phyloP scores from a whole-genome alignment of 768 basidiomycete genomes.

The Russula compacta region DNA sequence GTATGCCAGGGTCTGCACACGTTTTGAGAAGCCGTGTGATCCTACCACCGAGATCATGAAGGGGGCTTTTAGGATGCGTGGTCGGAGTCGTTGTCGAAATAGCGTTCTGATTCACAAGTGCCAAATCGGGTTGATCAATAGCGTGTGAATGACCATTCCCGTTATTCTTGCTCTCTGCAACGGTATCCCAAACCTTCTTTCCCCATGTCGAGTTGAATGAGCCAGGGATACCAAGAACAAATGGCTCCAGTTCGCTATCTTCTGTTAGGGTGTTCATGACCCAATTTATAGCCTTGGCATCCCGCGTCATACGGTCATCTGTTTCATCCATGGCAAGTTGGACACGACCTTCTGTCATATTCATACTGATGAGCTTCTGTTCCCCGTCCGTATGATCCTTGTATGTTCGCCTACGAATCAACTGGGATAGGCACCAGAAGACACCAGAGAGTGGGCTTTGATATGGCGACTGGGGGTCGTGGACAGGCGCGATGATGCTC shows the following conservation, averaged over 20 bases:
- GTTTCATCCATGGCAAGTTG: conserved; percentile 9
- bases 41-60: conserved; percentile 1
- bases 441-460: conserved; percentile 9
- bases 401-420: background rate
- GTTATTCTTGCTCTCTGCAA: background rate
- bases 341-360: conserved; percentile 5
- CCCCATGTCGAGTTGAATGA: conserved; percentile 2
- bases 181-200: background rate
- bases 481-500: conserved; percentile 9
- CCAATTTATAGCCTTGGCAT: conserved; percentile 3
- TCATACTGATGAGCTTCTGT: background rate
- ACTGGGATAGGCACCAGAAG: conserved; percentile 10
- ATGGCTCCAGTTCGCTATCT: conserved; percentile 1
- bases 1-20: conserved; percentile 8
- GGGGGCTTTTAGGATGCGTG: background rate
- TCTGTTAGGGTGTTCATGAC: conserved; percentile 4
- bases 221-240: conserved; percentile 1
- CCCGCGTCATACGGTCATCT: background rate
- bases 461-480: conserved; percentile 12
- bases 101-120: background rate
- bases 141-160: background rate
- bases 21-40: conserved; percentile 12
- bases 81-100: background rate
- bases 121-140: background rate
- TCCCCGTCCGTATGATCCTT: background rate